Evolutionary conservation across 306 rosid genomes (phyloP), one percentile per base, ranked within the genome.

Genomic region (Pyrus communis): DNA sequence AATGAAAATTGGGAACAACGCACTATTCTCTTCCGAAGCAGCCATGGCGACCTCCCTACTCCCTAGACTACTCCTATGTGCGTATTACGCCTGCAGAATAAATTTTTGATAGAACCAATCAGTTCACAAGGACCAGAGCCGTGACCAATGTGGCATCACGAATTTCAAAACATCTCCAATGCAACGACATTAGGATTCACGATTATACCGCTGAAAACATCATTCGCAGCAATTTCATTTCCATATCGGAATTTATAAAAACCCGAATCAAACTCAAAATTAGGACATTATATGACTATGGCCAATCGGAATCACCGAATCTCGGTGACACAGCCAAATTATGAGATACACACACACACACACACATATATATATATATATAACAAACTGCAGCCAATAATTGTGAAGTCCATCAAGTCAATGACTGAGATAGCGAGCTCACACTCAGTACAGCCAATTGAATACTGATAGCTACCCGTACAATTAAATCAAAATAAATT

Each of bases 1-100:
- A 30, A 96, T 89, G 84, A 96, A 96, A 75, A 96, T 96, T 4
- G 98, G 98, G 81, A 96, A 96, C 89, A 96, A 73, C 12, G 92
- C 89, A 75, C 94, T 95, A 49, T 81, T 92, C 89, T 92, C 98
- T 79, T 92, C 97, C 7, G 99, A 92, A 74, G 91, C 90, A 17
- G 89, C 98, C 99, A 96, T 92, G 43, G 84, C 18, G 40, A 78
- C 81, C 81, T 70, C 68, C 83, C 82, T 70, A 77, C 81, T 70
- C 68, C 83, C 82, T 70, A 77, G 77, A 75, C 57, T 69, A 83
- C 85, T 68, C 12, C 38, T 67, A 73, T 79, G 42, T 65, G 42
- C 38, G 45, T 74, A 71, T 60, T 68, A 77, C 59, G 55, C 86
- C 92, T 85, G 61, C 46, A 13, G 7, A 40, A 60, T 8, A 30